These are phyloP conservation scores for Camellia lanceoleosa DNA, from an alignment of 148 eudicot species.

Conservation along the genomic window DNA sequence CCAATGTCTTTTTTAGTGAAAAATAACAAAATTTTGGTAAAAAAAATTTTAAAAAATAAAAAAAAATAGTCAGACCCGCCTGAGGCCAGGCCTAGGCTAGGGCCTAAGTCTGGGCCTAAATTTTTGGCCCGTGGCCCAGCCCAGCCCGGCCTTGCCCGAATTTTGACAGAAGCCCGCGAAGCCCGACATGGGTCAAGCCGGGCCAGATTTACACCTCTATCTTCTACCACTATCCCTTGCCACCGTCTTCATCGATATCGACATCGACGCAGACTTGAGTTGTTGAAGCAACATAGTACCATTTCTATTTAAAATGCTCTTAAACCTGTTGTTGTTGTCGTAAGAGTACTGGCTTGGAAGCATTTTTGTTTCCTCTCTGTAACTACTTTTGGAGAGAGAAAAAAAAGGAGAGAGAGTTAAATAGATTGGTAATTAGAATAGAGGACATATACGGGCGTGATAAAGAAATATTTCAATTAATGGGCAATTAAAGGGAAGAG, in stretches of 20 bases:
- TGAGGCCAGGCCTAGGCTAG: no score
- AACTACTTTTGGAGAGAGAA: neutral
- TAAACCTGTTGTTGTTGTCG: neutral
- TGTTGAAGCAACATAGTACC: neutral
- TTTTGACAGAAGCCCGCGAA: no score
- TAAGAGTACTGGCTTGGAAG: neutral
- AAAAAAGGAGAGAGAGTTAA: neutral
- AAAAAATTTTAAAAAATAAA: no score
- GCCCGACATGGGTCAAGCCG: no score
- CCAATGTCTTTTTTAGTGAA: no score
- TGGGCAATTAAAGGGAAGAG: neutral
- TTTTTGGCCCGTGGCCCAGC: no score
- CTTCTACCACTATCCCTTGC: neutral
- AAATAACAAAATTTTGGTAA: no score
- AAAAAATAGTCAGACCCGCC: no score
- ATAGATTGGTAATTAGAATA: no score
- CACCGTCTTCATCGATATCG: neutral
- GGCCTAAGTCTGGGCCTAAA: no score
- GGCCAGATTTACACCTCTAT: no score
- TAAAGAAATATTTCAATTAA: neutral
- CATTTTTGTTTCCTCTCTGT: neutral
- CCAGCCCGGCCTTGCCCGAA: no score
- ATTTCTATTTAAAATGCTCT: neutral
- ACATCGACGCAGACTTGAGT: neutral
- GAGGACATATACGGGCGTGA: neutral